Evolutionary conservation across 1,284 basidiomycete genomes (phyloP).

Genomic region (Puccinia coronata): DNA sequence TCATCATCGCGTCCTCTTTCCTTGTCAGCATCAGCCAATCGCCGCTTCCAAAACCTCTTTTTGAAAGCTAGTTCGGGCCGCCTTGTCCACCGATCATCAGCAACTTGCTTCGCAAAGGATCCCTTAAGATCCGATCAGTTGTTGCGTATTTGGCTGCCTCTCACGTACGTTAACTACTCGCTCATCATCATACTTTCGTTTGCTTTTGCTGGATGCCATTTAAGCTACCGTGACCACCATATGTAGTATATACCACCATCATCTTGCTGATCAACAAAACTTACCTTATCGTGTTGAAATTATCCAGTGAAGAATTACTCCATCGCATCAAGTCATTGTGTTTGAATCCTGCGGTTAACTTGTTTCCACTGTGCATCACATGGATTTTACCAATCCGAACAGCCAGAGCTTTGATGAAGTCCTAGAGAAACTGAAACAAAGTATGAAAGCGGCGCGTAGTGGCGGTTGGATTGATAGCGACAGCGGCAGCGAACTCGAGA

Average conservation of each 20-base stretch:
- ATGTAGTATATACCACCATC: too few species aligned
- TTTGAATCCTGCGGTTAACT: too few species aligned
- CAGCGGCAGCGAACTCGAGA: slow-evolving; percentile 42
- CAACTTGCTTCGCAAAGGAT: not conserved
- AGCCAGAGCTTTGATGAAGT: slow-evolving; percentile 45
- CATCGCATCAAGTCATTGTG: not conserved
- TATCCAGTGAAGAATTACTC: not conserved
- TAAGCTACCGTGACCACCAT: not conserved
- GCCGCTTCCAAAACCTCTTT: not conserved
- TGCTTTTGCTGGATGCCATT: not conserved
- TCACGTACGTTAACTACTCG: slow-evolving; percentile 22
- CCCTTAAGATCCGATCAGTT: not conserved
- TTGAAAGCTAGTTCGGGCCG: not conserved
- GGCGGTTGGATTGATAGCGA: slow-evolving; percentile 44
- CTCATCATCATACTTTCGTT: too few species aligned
- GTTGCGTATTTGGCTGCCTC: not conserved
- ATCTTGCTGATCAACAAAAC: slow-evolving; percentile 5
- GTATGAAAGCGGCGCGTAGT: slow-evolving; percentile 47
- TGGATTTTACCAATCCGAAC: slow-evolving; percentile 31
- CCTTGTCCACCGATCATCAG: not conserved
- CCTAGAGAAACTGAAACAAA: slow-evolving; percentile 44
- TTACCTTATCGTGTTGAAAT: too few species aligned
- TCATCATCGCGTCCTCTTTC: too few species aligned
- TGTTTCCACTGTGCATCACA: too few species aligned
- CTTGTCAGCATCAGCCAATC: too few species aligned